Conservation (phyloP, 2,329 filamentous ascomycete species). For the Meredithiella fracta region DNA sequence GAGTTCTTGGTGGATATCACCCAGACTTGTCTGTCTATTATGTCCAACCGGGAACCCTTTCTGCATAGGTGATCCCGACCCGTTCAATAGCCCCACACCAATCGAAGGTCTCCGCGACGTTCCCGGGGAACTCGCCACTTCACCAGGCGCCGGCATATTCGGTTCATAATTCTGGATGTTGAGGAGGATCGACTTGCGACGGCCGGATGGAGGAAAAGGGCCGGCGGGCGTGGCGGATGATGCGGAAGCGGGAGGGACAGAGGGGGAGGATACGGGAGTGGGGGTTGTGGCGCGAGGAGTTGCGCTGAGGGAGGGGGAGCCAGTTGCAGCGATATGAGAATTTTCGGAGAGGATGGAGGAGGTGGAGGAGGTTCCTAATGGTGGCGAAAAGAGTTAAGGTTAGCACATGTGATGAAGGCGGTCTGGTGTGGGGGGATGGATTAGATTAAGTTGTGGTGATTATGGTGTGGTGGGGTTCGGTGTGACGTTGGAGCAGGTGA, state of each 20-base stretch:
- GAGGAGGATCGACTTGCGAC: conserved; percentile 52
- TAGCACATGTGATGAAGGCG: conserved; percentile 9
- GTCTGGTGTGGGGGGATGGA: not conserved
- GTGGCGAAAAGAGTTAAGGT: not conserved
- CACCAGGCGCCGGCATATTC: conserved; percentile 47
- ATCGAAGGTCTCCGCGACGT: conserved; percentile 15
- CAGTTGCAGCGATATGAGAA: not conserved
- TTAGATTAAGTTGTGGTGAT: not conserved
- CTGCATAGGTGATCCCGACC: conserved; percentile 28
- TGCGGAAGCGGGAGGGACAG: not conserved
- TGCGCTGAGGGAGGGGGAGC: not conserved
- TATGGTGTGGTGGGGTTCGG: not conserved
- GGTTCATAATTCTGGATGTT: conserved; percentile 62
- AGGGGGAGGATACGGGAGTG: conserved; percentile 3
- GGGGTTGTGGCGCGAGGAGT: conserved; percentile 1
- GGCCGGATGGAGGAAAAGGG: conserved; percentile 21
- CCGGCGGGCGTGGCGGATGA: not conserved
- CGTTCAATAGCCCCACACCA: not conserved
- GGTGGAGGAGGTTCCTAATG: not conserved
- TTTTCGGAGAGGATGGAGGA: not conserved
- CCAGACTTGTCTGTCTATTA: conserved; percentile 51
- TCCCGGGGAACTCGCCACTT: conserved; percentile 36
- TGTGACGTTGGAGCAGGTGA: too few relatives aligned
- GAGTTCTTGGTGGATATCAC: conserved; percentile 62
- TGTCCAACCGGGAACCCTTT: conserved; percentile 29